These are phyloP conservation scores for Cryptococcus depauperatus DNA, from an alignment of 1,284 basidiomycete species.

Conservation along the genomic window DNA sequence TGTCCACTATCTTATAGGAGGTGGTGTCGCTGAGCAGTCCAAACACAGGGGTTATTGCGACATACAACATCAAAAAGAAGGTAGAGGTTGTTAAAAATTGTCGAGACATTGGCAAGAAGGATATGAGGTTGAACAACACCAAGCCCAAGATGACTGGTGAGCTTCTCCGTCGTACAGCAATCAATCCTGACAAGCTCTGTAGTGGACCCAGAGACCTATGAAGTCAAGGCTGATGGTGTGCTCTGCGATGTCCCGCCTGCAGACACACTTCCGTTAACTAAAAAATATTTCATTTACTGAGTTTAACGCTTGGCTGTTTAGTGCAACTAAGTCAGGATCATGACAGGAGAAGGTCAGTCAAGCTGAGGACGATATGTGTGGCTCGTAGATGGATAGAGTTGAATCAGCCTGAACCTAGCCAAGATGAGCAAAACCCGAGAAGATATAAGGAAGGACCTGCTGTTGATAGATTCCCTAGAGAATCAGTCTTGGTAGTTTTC, in stretches of 20 bases:
- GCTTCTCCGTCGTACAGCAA: conserved; percentile 1
- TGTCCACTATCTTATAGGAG: not conserved
- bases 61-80: conserved; percentile 68
- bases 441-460: no score
- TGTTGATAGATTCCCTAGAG: no score
- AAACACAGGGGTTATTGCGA: conserved; percentile 54
- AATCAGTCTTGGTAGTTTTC: no score
- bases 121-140: conserved; percentile 87
- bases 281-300: conserved; percentile 50
- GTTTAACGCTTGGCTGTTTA: no score
- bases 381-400: no score
- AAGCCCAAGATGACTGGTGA: conserved; percentile 63
- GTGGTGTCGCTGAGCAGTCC: not conserved
- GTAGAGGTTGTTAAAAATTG: conserved; percentile 71
- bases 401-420: no score
- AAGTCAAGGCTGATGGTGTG: conserved; percentile 71
- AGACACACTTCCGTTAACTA: conserved; percentile 59
- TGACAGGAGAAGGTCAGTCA: no score
- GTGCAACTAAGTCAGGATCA: no score
- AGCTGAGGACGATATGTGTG: no score
- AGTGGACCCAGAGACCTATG: conserved; percentile 90
- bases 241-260: conserved; percentile 70
- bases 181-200: not conserved
- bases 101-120: conserved; percentile 65
- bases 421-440: no score